Percentiles rank a stretch among this genome's conserved stretches.
phyloP scores from a whole-genome alignment of 192 early-diverging fungal genomes.

The Backusella psychrophila region DNA sequence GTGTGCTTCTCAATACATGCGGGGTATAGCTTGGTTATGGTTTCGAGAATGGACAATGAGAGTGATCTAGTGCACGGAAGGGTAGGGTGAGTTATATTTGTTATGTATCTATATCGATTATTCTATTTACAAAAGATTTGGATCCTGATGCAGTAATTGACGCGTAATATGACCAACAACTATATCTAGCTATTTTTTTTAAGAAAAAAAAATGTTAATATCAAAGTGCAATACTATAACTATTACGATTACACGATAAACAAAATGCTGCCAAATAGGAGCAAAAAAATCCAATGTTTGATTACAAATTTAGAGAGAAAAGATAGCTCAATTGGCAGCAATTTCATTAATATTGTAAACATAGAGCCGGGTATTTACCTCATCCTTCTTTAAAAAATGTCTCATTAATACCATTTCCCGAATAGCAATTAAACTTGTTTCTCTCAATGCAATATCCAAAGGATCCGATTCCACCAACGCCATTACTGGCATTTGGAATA shows the following conservation, averaged over 20 bases:
- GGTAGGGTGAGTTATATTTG: neutral
- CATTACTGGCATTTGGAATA: constrained; percentile 66
- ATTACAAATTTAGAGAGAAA: too few species aligned
- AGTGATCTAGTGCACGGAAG: neutral
- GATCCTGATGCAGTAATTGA: neutral
- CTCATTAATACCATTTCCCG: constrained; percentile 62
- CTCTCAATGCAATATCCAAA: constrained; percentile 58
- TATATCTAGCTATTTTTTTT: constrained; percentile 7
- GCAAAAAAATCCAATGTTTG: too few species aligned
- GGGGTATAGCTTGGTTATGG: constrained; percentile 12
- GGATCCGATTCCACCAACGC: constrained; percentile 63
- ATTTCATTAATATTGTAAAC: too few species aligned
- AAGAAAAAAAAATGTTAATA: neutral
- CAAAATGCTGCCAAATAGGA: too few species aligned
- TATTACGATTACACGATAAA: too few species aligned
- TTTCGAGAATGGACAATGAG: neutral
- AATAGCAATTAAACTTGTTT: constrained; percentile 67
- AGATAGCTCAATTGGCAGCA: too few species aligned
- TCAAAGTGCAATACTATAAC: neutral
- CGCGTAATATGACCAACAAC: neutral
- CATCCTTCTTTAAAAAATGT: constrained; percentile 56
- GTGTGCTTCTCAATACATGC: neutral
- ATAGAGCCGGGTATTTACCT: constrained; percentile 25
- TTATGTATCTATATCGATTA: neutral
- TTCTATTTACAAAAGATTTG: neutral